phyloP scores from a whole-genome alignment of 768 basidiomycete species.

The Lactarius trivialis region DNA sequence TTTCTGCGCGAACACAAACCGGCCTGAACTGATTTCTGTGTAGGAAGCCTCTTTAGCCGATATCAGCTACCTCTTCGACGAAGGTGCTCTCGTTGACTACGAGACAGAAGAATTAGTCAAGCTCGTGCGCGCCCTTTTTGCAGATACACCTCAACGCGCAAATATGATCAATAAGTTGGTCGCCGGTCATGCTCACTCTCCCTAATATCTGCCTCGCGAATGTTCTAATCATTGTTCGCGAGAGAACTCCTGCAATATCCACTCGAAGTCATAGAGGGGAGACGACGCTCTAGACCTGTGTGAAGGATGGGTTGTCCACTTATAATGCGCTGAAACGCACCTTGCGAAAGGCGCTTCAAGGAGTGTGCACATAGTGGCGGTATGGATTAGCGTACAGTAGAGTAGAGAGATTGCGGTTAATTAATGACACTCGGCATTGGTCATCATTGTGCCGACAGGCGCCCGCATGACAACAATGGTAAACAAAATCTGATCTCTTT shows the following conservation, averaged over 20 bases:
- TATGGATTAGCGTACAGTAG: neutral
- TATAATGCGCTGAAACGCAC: neutral
- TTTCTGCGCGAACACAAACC: conserved; percentile 6
- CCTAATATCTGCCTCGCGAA: neutral
- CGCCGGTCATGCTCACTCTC: conserved; percentile 45
- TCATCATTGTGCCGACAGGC: neutral
- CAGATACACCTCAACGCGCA: conserved; percentile 35
- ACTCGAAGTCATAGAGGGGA: neutral
- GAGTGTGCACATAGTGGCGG: neutral
- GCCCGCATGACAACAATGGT: conserved; percentile 12
- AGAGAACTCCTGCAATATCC: neutral
- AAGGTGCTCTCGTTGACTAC: conserved; percentile 87
- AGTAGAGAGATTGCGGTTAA: too few relatives aligned
- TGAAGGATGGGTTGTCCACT: neutral
- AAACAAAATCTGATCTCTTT: conserved; percentile 10
- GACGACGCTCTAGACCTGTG: neutral
- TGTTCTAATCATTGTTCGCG: neutral
- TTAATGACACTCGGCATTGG: neutral
- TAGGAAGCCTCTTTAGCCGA: conserved; percentile 92
- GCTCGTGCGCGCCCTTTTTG: neutral
- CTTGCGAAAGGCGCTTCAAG: neutral
- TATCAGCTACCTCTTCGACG: conserved; percentile 86
- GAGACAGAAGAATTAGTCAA: conserved; percentile 41
- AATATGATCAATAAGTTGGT: conserved; percentile 72
- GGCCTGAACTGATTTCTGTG: conserved; percentile 10